Evolutionary conservation across 73 alveolate species (phyloP).

Genomic region (Paramecium biaurelia): DNA sequence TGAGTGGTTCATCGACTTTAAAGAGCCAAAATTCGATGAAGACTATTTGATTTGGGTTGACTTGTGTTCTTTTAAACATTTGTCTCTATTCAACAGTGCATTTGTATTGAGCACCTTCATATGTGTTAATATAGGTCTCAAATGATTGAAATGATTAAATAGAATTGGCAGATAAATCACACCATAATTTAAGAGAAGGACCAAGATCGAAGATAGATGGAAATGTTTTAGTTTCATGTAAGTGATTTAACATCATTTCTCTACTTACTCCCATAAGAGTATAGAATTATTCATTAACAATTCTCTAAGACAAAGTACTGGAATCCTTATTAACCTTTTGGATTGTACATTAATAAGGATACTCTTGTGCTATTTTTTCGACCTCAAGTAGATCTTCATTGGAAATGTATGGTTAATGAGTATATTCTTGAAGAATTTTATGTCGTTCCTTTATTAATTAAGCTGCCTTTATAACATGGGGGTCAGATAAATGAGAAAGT

Average conservation of each 20-base stretch:
- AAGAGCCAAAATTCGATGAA: constrained; percentile 21
- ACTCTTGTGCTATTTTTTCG: not conserved
- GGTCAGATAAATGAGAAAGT: not conserved
- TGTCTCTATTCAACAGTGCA: constrained; percentile 30
- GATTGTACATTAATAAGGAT: constrained; percentile 46
- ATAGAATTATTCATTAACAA: constrained; percentile 19
- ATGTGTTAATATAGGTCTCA: constrained; percentile 1
- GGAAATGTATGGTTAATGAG: not conserved
- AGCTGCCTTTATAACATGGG: not conserved
- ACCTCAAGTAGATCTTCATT: not conserved
- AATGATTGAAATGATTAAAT: not conserved
- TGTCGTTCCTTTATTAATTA: not conserved
- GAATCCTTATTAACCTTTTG: constrained; percentile 33
- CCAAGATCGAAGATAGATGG: constrained; percentile 40
- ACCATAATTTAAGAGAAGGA: not conserved
- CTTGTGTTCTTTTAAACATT: constrained; percentile 35
- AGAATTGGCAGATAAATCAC: constrained; percentile 10
- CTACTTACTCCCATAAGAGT: constrained; percentile 40
- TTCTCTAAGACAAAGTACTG: not conserved
- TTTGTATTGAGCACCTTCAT: constrained; percentile 10
- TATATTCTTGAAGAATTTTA: not conserved
- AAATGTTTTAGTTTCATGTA: constrained; percentile 4
- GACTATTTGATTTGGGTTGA: not conserved
- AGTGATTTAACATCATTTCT: constrained; percentile 42
- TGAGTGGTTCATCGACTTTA: constrained; percentile 13